A percentile compares a stretch with the other conserved stretches of the same genome.
These are phyloP conservation scores for Bacidia rubella DNA, from an alignment of 495 filamentous ascomycete species.

Conservation along the genomic window DNA sequence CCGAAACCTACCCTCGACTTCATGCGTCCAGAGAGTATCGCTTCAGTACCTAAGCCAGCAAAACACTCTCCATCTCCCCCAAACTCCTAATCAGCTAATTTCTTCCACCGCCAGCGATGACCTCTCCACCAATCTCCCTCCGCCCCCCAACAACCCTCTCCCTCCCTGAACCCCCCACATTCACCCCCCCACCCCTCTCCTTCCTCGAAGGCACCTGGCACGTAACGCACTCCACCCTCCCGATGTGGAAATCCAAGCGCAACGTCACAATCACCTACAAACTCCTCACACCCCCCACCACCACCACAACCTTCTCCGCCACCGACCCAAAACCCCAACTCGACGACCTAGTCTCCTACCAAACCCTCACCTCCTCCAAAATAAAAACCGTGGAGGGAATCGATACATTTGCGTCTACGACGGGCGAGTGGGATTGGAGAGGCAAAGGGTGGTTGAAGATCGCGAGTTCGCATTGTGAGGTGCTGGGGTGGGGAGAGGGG, in stretches of 20 bases:
- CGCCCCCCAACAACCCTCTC: slow-evolving; percentile 26
- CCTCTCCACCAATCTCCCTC: background rate
- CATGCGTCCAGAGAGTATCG: no score
- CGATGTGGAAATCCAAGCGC: slow-evolving; percentile 51
- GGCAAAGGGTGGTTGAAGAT: slow-evolving; percentile 55
- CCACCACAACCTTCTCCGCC: background rate
- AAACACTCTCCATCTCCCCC: no score
- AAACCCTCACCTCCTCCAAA: slow-evolving; percentile 33
- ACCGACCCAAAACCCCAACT: slow-evolving; percentile 27
- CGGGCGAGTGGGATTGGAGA: slow-evolving; percentile 52
- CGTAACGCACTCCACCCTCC: slow-evolving; percentile 62
- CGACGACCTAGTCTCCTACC: slow-evolving; percentile 57
- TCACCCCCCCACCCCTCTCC: slow-evolving; percentile 37
- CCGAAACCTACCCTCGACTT: no score
- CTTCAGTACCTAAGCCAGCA: no score
- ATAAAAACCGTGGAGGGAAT: slow-evolving; percentile 48
- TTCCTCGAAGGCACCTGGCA: slow-evolving; percentile 59
- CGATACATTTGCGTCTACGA: slow-evolving; percentile 36
- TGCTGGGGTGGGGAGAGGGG: slow-evolving; percentile 53
- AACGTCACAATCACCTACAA: slow-evolving; percentile 67
- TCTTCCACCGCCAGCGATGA: no score
- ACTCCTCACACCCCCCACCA: slow-evolving; percentile 22
- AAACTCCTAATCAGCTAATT: no score
- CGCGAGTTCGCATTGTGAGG: slow-evolving; percentile 57
- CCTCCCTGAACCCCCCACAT: slow-evolving; percentile 18